Evolutionary conservation across 768 basidiomycete species (phyloP).

Genomic region (Auricularia sp.): DNA sequence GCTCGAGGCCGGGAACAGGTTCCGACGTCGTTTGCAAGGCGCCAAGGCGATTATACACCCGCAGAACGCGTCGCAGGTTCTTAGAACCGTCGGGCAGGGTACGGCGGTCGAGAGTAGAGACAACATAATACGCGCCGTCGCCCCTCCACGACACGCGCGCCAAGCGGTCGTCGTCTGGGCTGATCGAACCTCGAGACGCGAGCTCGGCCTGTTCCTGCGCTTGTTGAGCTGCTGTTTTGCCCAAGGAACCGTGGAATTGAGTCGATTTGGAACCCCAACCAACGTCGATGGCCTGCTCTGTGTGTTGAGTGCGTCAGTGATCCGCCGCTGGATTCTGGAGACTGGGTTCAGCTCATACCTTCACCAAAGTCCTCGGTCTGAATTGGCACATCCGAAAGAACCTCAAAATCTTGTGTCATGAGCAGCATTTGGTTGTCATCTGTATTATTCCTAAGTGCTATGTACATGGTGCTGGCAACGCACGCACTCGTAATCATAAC

Average conservation of each 20-base stretch:
- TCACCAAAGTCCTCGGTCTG: conserved; percentile 76
- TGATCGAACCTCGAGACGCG: conserved; percentile 27
- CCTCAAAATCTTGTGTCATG: conserved; percentile 84
- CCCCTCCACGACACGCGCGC: conserved; percentile 89
- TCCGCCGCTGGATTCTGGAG: too few relatives aligned
- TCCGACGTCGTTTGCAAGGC: conserved; percentile 78
- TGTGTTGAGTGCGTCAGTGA: neutral
- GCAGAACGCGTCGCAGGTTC: conserved; percentile 43
- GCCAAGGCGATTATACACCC: conserved; percentile 68
- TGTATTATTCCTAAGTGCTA: conserved; percentile 15
- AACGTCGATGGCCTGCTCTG: conserved; percentile 86
- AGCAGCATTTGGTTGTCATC: conserved; percentile 72
- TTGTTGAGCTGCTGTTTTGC: conserved; percentile 65
- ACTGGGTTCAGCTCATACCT: conserved; percentile 34
- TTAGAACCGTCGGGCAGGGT: conserved; percentile 12
- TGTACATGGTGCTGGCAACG: neutral
- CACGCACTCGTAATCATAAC: conserved; percentile 64
- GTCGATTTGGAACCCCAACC: conserved; percentile 98
- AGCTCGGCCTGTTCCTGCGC: conserved; percentile 20
- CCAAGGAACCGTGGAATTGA: conserved; percentile 93
- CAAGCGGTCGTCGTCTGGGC: conserved; percentile 58
- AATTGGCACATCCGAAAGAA: conserved; percentile 68
- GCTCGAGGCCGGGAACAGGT: conserved; percentile 71
- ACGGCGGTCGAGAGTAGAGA: conserved; percentile 57
- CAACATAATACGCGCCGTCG: conserved; percentile 79